These are phyloP conservation scores for Kodamaea fungicola DNA, from an alignment of 1,139 yeast genomes.

Conservation along the genomic window DNA sequence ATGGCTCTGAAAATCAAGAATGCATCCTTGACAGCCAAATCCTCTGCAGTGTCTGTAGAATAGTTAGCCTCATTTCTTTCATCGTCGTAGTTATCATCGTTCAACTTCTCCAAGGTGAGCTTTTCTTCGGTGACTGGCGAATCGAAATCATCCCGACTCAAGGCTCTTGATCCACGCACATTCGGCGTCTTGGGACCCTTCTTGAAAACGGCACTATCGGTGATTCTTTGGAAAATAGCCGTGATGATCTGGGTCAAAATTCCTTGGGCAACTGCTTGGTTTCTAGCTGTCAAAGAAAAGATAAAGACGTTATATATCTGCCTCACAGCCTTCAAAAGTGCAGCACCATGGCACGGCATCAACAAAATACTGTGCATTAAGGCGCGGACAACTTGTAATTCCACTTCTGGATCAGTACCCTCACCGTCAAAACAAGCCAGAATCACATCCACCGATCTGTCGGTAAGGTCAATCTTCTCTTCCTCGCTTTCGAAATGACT, in stretches of 20 bases:
- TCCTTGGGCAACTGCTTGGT: constrained; percentile 95
- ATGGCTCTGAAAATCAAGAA: constrained; percentile 89
- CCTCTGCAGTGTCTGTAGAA: constrained; percentile 52
- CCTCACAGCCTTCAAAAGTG: constrained; percentile 83
- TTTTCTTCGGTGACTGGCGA: constrained; percentile 19
- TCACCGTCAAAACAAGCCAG: constrained; percentile 88
- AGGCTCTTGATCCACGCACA: constrained; percentile 16
- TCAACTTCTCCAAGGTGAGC: constrained; percentile 56
- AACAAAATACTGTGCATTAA: constrained; percentile 81
- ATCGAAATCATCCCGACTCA: constrained; percentile 18
- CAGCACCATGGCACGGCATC: constrained; percentile 87
- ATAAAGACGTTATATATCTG: constrained; percentile 91
- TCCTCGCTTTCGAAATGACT: constrained; percentile 36
- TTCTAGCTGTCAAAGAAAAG: constrained; percentile 72
- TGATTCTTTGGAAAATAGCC: constrained; percentile 77
- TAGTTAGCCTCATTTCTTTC: constrained; percentile 46
- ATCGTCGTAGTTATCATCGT: constrained; percentile 50
- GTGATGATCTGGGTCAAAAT: constrained; percentile 87
- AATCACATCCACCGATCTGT: constrained; percentile 81
- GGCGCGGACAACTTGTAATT: constrained; percentile 89
- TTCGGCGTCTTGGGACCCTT: constrained; percentile 14
- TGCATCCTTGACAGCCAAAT: constrained; percentile 81
- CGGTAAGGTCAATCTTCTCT: constrained; percentile 59
- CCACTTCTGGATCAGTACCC: constrained; percentile 84
- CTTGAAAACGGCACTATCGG: constrained; percentile 22